Conservation (phyloP, 495 filamentous ascomycete genomes). For the Aspergillus panamensis region DNA sequence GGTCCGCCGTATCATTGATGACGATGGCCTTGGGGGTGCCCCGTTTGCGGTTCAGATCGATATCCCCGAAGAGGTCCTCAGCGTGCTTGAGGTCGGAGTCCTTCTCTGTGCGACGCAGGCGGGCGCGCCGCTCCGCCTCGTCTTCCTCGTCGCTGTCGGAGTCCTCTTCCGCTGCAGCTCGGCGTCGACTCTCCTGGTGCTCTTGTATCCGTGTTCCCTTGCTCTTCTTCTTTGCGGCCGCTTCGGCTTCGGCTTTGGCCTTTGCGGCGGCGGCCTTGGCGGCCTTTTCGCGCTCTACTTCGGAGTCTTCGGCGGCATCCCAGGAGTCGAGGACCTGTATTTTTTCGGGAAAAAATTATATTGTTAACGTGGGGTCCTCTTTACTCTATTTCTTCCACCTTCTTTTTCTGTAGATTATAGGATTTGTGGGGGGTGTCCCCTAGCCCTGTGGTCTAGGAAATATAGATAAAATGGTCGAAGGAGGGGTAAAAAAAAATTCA, state of each 20-base stretch:
- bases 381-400: not conserved
- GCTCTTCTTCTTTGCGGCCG: conserved; percentile 89
- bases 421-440: not conserved
- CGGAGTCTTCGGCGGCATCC: conserved; percentile 96
- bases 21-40: conserved; percentile 60
- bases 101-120: conserved; percentile 73
- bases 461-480: not conserved
- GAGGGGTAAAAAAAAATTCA: conserved; percentile 6
- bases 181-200: conserved; percentile 46
- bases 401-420: not conserved
- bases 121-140: conserved; percentile 65
- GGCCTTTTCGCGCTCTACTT: conserved; percentile 92
- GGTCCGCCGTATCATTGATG: conserved; percentile 62
- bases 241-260: conserved; percentile 85
- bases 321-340: conserved; percentile 87
- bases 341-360: not conserved
- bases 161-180: conserved; percentile 45
- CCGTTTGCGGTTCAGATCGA: conserved; percentile 67
- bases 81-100: conserved; percentile 89
- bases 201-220: conserved; percentile 87
- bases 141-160: conserved; percentile 65
- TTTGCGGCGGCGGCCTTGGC: conserved; percentile 81
- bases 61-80: conserved; percentile 80
- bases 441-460: not conserved
- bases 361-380: not conserved